Percentiles rank a stretch among this genome's conserved stretches.
Conservation (phyloP, 2,329 filamentous ascomycete species). For the Fusarium nematophilum region DNA sequence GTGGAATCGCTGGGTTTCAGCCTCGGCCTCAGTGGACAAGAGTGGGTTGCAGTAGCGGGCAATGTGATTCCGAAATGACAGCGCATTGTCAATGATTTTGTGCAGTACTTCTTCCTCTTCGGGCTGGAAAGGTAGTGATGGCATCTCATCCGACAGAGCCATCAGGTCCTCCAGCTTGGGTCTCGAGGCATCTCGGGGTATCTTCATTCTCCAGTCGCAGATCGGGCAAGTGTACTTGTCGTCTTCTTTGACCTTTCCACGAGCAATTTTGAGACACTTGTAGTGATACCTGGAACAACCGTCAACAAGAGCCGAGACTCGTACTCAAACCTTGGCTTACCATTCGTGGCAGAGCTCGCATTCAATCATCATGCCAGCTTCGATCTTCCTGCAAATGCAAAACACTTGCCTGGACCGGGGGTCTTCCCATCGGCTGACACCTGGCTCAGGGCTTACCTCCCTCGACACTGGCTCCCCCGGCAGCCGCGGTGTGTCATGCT, state of each 20-base stretch:
- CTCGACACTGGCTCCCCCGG: conserved; percentile 93
- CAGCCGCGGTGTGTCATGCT: conserved; percentile 83
- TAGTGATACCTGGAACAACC: conserved; percentile 82
- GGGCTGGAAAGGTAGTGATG: conserved; percentile 87
- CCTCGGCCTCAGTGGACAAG: conserved; percentile 84
- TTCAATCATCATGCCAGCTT: conserved; percentile 99
- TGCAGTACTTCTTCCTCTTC: conserved; percentile 90
- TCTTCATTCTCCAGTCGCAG: conserved; percentile 96
- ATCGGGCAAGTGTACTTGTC: conserved; percentile 99
- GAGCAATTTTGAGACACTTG: conserved; percentile 96
- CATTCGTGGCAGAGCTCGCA: conserved; percentile 98
- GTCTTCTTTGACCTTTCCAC: conserved; percentile 97
- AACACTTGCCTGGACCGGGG: conserved; percentile 83
- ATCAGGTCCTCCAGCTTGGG: conserved; percentile 93
- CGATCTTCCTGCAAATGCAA: conserved; percentile 92
- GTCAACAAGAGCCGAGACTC: conserved; percentile 6
- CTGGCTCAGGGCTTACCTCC: conserved; percentile 72
- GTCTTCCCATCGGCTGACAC: conserved; percentile 68
- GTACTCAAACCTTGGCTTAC: conserved; percentile 61
- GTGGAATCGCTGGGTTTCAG: conserved; percentile 92
- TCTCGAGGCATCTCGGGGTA: conserved; percentile 93
- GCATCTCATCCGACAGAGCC: conserved; percentile 85
- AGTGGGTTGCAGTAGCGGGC: conserved; percentile 83
- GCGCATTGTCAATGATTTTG: conserved; percentile 88
- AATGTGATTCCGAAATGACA: conserved; percentile 86